Evolutionary conservation across 192 early-diverging fungal species (phyloP).

Genomic region (Phlyctochytrium bullatum): DNA sequence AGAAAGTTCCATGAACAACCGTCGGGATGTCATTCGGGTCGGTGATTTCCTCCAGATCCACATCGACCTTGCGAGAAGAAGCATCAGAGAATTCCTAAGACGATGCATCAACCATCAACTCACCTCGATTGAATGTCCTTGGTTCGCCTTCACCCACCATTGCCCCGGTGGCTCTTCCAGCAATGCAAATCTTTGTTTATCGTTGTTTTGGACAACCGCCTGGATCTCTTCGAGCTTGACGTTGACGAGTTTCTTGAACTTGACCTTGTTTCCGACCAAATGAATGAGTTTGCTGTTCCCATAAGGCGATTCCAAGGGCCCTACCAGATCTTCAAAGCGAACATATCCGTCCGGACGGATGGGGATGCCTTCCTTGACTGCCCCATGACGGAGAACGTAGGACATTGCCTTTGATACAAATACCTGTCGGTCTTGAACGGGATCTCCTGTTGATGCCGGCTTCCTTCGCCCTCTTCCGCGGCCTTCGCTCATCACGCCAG

Average conservation of each 20-base stretch:
- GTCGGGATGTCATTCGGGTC: constrained; percentile 42
- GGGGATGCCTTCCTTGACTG: constrained; percentile 68
- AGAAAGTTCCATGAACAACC: constrained; percentile 72
- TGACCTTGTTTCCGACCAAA: too few relatives aligned
- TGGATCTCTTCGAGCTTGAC: constrained; percentile 64
- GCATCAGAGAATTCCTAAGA: too few relatives aligned
- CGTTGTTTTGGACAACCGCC: constrained; percentile 68
- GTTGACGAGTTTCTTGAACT: constrained; percentile 53
- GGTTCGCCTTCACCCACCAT: constrained; percentile 79
- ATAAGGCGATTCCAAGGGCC: too few relatives aligned
- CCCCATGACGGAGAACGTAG: constrained; percentile 82
- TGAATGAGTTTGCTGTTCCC: too few relatives aligned
- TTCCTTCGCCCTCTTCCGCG: too few relatives aligned
- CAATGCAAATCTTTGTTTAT: constrained; percentile 79
- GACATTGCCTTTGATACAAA: constrained; percentile 70
- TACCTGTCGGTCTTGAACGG: background rate
- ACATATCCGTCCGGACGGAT: constrained; percentile 79
- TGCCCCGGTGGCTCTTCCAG: constrained; percentile 30
- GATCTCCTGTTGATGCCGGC: background rate
- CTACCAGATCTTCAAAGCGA: constrained; percentile 61
- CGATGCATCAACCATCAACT: background rate
- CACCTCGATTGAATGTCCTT: constrained; percentile 69
- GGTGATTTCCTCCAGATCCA: constrained; percentile 48
- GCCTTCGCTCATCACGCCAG: too few relatives aligned
- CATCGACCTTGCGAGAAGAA: constrained; percentile 38